Conservation (phyloP, 768 basidiomycete species). For the Suillus subluteus region DNA sequence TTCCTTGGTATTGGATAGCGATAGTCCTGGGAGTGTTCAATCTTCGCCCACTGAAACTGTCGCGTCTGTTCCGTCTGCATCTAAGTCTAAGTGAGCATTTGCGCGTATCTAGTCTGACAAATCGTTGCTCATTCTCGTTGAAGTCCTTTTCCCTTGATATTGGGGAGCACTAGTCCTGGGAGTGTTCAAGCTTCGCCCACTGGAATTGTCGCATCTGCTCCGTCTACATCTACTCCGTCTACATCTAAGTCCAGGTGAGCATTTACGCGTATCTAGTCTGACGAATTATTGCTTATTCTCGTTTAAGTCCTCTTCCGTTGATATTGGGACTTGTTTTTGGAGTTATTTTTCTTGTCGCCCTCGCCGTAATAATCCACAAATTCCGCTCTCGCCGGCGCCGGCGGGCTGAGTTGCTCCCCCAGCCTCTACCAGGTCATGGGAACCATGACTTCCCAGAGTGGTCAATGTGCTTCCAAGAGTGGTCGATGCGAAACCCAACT, state of each 20-base stretch:
- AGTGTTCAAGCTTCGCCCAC: constrained; percentile 14
- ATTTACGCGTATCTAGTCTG: neutral
- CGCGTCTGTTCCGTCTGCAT: neutral
- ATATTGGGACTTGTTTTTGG: constrained; percentile 20
- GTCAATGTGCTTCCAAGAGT: neutral
- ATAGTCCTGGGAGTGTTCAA: neutral
- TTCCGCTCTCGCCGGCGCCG: constrained; percentile 10
- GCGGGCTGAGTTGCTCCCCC: neutral
- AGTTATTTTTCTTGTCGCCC: constrained; percentile 10
- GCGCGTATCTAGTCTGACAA: neutral
- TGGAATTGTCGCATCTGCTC: neutral
- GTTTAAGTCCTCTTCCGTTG: constrained; percentile 14
- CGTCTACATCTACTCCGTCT: constrained; percentile 8
- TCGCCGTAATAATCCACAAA: constrained; percentile 15
- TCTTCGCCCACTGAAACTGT: constrained; percentile 13
- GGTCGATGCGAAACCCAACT: constrained; percentile 8
- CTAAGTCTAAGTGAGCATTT: constrained; percentile 16
- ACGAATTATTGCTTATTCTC: constrained; percentile 9
- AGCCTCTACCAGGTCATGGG: neutral
- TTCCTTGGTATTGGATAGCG: constrained; percentile 14
- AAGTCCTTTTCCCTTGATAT: constrained; percentile 20
- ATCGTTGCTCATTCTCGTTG: constrained; percentile 8
- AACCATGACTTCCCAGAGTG: constrained; percentile 1
- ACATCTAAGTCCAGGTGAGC: constrained; percentile 16
- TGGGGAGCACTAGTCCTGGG: constrained; percentile 1